Percentiles rank a stretch among this genome's conserved stretches.
Evolutionary conservation across 2,329 filamentous ascomycete genomes (phyloP).

Genomic region (Cladosporium sphaerospermum): DNA sequence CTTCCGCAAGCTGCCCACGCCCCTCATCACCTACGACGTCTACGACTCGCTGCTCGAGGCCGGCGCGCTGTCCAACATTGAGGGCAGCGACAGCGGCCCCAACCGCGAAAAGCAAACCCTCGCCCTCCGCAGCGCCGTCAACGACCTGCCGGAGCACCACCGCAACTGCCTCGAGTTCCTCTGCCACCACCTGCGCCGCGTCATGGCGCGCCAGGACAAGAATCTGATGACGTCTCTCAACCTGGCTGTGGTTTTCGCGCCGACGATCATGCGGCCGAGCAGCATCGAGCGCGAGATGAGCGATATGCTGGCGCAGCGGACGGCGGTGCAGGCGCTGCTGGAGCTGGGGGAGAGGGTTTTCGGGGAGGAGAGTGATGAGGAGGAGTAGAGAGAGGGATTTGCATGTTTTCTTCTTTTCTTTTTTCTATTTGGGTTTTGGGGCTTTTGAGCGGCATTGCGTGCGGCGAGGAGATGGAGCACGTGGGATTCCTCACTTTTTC

Average conservation of each 20-base stretch:
- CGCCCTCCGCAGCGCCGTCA: slow-evolving; percentile 67
- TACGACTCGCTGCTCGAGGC: slow-evolving; percentile 87
- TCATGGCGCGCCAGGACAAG: slow-evolving; percentile 73
- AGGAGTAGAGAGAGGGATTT: background rate
- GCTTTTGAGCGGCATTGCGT: background rate
- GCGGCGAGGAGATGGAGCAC: background rate
- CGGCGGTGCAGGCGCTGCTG: slow-evolving; percentile 85
- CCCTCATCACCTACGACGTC: slow-evolving; percentile 83
- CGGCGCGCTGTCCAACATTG: slow-evolving; percentile 35
- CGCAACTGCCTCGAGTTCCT: slow-evolving; percentile 87
- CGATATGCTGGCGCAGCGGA: slow-evolving; percentile 89
- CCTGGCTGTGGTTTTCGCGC: slow-evolving; percentile 91
- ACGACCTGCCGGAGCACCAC: slow-evolving; percentile 74
- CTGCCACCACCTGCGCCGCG: slow-evolving; percentile 84
- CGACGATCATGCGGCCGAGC: slow-evolving; percentile 89
- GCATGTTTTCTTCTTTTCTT: background rate
- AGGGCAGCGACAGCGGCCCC: slow-evolving; percentile 70
- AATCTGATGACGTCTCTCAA: slow-evolving; percentile 98
- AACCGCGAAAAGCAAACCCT: slow-evolving; percentile 35
- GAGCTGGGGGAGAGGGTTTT: slow-evolving; percentile 85
- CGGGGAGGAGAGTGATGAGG: slow-evolving; percentile 13
- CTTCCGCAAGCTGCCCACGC: slow-evolving; percentile 84
- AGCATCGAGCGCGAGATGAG: slow-evolving; percentile 91
- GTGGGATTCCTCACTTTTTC: background rate
- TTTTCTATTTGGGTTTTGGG: background rate